Conservation (phyloP, 2,329 filamentous ascomycete genomes). For the Fonsecaea pugnacius region DNA sequence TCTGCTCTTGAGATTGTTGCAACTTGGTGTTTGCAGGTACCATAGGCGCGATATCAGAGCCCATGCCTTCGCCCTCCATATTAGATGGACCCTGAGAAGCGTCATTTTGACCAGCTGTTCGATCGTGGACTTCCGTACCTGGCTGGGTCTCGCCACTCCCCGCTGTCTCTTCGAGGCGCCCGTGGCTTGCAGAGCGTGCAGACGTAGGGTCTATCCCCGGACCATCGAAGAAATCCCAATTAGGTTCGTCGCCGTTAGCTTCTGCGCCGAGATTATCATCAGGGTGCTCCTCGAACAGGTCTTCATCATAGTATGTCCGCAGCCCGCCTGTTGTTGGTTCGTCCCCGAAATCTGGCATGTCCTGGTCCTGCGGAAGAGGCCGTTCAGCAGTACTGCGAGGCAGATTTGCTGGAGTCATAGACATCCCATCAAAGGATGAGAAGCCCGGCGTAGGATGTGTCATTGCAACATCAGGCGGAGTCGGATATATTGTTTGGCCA, state of each 20-base stretch:
- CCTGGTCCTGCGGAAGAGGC: constrained; percentile 19
- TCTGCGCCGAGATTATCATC: constrained; percentile 59
- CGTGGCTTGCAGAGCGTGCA: constrained; percentile 6
- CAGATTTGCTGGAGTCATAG: constrained; percentile 40
- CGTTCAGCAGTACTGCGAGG: constrained; percentile 16
- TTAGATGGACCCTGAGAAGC: not conserved
- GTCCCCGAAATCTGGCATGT: constrained; percentile 32
- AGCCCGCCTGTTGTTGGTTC: constrained; percentile 36
- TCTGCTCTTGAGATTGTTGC: not conserved
- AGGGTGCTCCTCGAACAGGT: constrained; percentile 63
- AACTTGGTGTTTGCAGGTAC: not conserved
- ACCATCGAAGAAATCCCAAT: constrained; percentile 69
- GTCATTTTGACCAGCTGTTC: not conserved
- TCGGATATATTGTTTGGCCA: constrained; percentile 54
- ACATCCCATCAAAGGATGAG: constrained; percentile 41
- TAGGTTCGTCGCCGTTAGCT: constrained; percentile 61
- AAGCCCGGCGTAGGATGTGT: constrained; percentile 41
- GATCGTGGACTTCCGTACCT: not conserved
- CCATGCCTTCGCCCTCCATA: not conserved
- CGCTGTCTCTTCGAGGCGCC: constrained; percentile 4
- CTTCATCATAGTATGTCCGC: constrained; percentile 54
- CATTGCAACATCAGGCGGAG: constrained; percentile 56
- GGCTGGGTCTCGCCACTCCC: not conserved
- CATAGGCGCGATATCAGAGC: not conserved
- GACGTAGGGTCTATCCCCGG: constrained; percentile 40